Percentiles rank a stretch among this genome's conserved stretches.
Evolutionary conservation across 768 basidiomycete species (phyloP).

Genomic region (Pisolithus sp.): DNA sequence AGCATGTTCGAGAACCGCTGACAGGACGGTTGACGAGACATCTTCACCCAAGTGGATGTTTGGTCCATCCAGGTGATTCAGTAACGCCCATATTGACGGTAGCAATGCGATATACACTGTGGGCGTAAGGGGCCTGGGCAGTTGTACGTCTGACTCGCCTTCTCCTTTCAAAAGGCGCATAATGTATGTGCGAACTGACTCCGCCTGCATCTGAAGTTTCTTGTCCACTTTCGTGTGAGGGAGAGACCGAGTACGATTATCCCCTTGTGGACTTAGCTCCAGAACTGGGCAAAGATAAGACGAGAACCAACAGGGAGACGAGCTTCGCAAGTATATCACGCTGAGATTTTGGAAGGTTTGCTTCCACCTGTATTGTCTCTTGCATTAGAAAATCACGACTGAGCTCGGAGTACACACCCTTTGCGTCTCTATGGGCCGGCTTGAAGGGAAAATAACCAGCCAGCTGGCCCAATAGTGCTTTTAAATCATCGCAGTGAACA

Average conservation of each 20-base stretch:
- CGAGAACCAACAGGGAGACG: constrained; percentile 53
- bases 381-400: constrained; percentile 1
- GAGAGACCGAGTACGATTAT: constrained; percentile 3
- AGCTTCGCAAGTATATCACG: constrained; percentile 75
- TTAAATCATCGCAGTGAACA: constrained; percentile 42
- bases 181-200: constrained; percentile 56
- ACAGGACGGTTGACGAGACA: constrained; percentile 29
- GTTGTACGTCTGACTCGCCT: constrained; percentile 33
- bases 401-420: constrained; percentile 30
- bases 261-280: constrained; percentile 3
- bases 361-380: constrained; percentile 45
- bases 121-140: constrained; percentile 48
- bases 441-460: constrained; percentile 80
- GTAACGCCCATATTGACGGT: constrained; percentile 73
- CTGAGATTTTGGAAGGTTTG: constrained; percentile 66
- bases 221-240: constrained; percentile 12
- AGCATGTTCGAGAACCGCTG: constrained; percentile 62
- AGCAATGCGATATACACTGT: constrained; percentile 59
- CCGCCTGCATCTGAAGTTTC: constrained; percentile 35
- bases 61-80: constrained; percentile 40
- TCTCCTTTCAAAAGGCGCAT: constrained; percentile 51
- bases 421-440: constrained; percentile 48
- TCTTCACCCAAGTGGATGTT: constrained; percentile 11
- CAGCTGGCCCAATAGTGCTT: constrained; percentile 64
- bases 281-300: constrained; percentile 14